A percentile compares a stretch with the other conserved stretches of the same genome.
Conservation (phyloP, 1,284 basidiomycete species). For the Bondarzewia mesenterica region DNA sequence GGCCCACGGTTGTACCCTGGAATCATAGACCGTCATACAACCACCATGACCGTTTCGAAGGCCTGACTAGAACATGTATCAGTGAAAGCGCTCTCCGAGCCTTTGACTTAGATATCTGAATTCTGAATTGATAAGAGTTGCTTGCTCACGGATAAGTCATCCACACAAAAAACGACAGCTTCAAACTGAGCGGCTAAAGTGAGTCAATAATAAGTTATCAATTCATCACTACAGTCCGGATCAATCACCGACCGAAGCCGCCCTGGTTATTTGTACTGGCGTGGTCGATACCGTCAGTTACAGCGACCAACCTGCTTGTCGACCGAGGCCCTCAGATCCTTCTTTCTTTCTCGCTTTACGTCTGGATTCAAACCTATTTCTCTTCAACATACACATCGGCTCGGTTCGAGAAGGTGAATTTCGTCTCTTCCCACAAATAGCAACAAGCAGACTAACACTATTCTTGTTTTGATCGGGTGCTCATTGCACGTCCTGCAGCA, state of each 20-base stretch:
- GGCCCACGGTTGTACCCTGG: no score
- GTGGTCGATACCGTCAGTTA: slow-evolving; percentile 1
- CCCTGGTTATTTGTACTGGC: slow-evolving; percentile 1
- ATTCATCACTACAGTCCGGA: no score
- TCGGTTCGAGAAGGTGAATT: slow-evolving; percentile 10
- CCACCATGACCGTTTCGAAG: no score
- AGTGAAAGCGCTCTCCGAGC: no score
- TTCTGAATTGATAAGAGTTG: no score
- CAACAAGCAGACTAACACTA: background rate
- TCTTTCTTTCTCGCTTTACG: background rate
- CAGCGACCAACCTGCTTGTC: slow-evolving; percentile 6
- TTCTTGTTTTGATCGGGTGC: background rate
- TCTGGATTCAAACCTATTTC: background rate
- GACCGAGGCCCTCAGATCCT: background rate
- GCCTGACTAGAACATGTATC: no score
- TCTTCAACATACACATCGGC: background rate
- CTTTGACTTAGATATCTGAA: no score
- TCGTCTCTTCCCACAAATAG: slow-evolving; percentile 2
- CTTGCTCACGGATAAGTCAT: no score
- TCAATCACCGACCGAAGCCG: background rate
- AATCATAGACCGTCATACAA: no score
- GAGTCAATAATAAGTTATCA: no score
- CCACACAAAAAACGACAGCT: no score
- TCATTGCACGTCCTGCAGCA: background rate
- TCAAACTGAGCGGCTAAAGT: no score